phyloP scores from a whole-genome alignment of 2,329 filamentous ascomycete genomes.

The Alternaria gansuensis region DNA sequence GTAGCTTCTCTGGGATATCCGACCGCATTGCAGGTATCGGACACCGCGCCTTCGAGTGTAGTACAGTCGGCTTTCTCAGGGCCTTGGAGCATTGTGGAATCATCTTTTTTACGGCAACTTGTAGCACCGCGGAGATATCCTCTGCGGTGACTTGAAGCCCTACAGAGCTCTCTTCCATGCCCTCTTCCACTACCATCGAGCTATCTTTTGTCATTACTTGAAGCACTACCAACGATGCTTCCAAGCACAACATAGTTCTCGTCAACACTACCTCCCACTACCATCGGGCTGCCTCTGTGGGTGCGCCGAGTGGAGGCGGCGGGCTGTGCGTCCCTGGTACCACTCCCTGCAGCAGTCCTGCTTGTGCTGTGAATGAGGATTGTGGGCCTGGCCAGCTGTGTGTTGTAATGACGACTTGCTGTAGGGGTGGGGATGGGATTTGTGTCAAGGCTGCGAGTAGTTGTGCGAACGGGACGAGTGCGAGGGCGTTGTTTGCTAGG shows the following conservation, averaged over 20 bases:
- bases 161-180: not conserved
- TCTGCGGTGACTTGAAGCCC: not conserved
- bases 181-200: not conserved
- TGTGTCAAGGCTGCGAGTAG: not conserved
- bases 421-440: not conserved
- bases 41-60: not conserved
- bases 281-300: constrained; percentile 1
- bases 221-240: not conserved
- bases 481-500: constrained; percentile 6
- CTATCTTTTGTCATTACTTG: not conserved
- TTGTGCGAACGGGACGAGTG: not conserved
- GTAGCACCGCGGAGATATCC: not conserved
- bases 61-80: not conserved
- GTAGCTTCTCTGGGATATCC: not conserved
- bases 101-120: not conserved
- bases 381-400: not conserved
- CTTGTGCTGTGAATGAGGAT: not conserved
- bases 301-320: not conserved
- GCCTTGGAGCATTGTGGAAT: not conserved
- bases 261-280: not conserved
- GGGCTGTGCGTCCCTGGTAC: not conserved
- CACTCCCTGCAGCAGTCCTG: not conserved
- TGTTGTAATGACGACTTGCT: not conserved
- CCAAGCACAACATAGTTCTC: not conserved
- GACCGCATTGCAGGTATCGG: not conserved